Base-by-base conservation (phyloP, 768 basidiomycete genomes). In the Psilocybe azurescens region DNA sequence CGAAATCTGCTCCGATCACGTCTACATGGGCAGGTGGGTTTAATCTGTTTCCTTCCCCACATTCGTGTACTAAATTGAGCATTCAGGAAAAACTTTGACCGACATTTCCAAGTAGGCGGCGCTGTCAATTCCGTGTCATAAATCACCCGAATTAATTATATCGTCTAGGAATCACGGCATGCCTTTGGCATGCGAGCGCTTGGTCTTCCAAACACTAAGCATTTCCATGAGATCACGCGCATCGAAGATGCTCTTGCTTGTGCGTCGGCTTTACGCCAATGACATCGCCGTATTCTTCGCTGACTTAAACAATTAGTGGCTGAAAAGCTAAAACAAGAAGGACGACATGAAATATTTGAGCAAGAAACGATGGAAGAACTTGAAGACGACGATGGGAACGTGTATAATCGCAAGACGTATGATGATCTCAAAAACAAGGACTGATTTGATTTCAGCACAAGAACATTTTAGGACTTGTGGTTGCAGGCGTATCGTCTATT, bases 151-250 rank as follows among this genome's bases (percentile, higher is more conserved):
- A 68, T 46, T 64, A 30, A 28, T 8, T 46, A 24, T 59, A 38
- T 62, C 71, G 60, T 63, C 24, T 72, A 93, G 86, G 97, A 99
- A 82, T 93, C 94, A 29, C 84, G 96, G 58, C 97, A 99, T 77
- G 93, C 97, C 1, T 99, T 98, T 68, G 97, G 96, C 24, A 97
- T 99, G 95, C 90, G 95, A 52, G 95, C 97, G 10, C 84, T 99
- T 30, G 97, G 97, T 38, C 82, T 99, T 60, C 97, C 97, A 1
- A 98, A 98, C 67, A 99, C 97, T 2, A 98, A 97, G 76, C 97
- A 99, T 77, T 99, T 99, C 82, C 95, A 97, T 72, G 97, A 97
- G 76, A 98, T 99, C 62, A 99, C 95, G 28, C 87, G 90, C 55
- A 99, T 99, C 65, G 93, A 95, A 70, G 97, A 99, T 79, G 97